These are phyloP conservation scores for Phoma sp. DNA, from an alignment of 2,329 filamentous ascomycete species.

Conservation along the genomic window DNA sequence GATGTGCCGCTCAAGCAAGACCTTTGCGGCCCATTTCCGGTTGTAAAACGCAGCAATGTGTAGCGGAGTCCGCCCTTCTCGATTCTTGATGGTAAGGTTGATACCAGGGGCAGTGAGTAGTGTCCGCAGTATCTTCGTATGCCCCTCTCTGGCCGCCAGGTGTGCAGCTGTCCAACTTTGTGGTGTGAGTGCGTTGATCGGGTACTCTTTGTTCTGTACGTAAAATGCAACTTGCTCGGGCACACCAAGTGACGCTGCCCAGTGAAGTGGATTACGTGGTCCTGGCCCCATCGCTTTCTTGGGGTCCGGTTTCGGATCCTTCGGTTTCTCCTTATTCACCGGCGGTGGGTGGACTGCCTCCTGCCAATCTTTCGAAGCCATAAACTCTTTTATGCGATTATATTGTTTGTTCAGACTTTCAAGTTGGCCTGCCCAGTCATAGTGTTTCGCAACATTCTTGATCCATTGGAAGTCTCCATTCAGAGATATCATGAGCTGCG, in stretches of 20 bases:
- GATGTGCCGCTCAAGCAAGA: conserved; percentile 15
- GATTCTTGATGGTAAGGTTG: conserved; percentile 24
- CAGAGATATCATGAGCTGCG: conserved; percentile 24
- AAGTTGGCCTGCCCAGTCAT: conserved; percentile 27
- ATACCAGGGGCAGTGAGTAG: conserved; percentile 21
- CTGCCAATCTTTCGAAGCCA: conserved; percentile 6
- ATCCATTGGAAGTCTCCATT: conserved; percentile 22
- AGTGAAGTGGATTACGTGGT: conserved; percentile 26
- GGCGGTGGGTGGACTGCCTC: neutral
- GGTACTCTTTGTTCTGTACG: conserved; percentile 26
- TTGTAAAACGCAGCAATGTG: conserved; percentile 24
- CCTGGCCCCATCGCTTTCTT: conserved; percentile 21
- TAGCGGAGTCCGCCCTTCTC: conserved; percentile 21
- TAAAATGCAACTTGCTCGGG: conserved; percentile 18
- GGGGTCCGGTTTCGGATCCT: neutral
- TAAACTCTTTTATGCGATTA: conserved; percentile 10
- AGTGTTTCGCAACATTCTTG: conserved; percentile 23
- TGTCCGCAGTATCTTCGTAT: conserved; percentile 22
- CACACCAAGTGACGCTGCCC: conserved; percentile 24
- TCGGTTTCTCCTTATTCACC: neutral
- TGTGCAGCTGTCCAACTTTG: conserved; percentile 27
- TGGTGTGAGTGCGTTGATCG: conserved; percentile 28
- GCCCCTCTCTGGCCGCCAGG: conserved; percentile 24
- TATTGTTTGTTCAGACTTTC: conserved; percentile 19
- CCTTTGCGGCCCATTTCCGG: conserved; percentile 14